phyloP scores from a whole-genome alignment of 2,329 filamentous ascomycete species.

The Ascocoryne sarcoides region DNA sequence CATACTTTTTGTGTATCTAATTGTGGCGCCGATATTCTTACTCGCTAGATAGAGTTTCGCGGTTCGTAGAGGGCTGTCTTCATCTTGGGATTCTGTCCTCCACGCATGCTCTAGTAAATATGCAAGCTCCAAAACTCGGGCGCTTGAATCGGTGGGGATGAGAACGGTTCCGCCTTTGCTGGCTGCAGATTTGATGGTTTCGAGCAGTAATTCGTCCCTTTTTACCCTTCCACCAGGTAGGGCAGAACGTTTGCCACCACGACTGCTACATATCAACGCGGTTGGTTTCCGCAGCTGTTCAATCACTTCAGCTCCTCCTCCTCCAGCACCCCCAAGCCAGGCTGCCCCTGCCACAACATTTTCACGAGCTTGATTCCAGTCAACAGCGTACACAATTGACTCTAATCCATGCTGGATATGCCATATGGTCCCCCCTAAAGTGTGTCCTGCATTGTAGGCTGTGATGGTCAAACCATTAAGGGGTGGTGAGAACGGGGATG shows the following conservation, averaged over 20 bases:
- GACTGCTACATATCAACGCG: constrained; percentile 84
- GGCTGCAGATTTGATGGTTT: constrained; percentile 72
- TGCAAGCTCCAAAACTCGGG: constrained; percentile 83
- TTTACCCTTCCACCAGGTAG: constrained; percentile 65
- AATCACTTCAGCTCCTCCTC: constrained; percentile 79
- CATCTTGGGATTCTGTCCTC: constrained; percentile 53
- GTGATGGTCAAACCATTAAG: constrained; percentile 89
- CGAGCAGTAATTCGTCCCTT: constrained; percentile 76
- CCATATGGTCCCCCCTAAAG: constrained; percentile 95
- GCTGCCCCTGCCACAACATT: constrained; percentile 90
- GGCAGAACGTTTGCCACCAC: constrained; percentile 64
- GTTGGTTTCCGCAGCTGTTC: constrained; percentile 91
- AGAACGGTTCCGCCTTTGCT: constrained; percentile 80
- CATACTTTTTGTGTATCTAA: constrained; percentile 90
- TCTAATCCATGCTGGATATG: constrained; percentile 95
- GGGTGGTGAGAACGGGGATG: constrained; percentile 80
- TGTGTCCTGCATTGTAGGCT: constrained; percentile 93
- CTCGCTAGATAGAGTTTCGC: constrained; percentile 74
- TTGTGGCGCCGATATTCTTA: constrained; percentile 76
- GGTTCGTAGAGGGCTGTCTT: constrained; percentile 42
- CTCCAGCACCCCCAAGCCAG: constrained; percentile 77
- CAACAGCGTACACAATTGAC: constrained; percentile 93
- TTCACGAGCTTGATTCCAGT: constrained; percentile 97
- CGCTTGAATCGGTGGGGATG: constrained; percentile 90
- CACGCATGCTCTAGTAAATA: constrained; percentile 91